These are phyloP conservation scores for Sporothrix mexicana DNA, from an alignment of 2,329 filamentous ascomycete species.

Conservation along the genomic window DNA sequence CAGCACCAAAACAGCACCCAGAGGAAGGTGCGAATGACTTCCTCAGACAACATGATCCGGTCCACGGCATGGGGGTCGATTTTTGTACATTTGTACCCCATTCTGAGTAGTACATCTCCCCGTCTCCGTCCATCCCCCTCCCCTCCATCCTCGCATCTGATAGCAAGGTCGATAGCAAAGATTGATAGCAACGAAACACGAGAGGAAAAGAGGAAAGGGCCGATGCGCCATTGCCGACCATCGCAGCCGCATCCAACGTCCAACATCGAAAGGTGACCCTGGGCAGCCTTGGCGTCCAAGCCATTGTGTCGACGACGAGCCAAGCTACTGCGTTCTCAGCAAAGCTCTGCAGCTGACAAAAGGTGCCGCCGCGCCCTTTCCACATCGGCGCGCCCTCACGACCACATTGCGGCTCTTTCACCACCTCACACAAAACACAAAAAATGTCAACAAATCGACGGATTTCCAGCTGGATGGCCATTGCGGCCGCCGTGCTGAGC, in stretches of 20 bases:
- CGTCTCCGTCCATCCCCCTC: not conserved
- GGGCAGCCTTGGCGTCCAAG: not conserved
- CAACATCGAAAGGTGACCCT: not conserved
- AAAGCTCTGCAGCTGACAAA: constrained; percentile 5
- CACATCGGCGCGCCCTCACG: not conserved
- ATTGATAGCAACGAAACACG: constrained; percentile 10
- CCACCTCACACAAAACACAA: not conserved
- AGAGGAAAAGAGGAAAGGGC: not conserved
- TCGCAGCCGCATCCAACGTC: not conserved
- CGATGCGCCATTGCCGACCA: not conserved
- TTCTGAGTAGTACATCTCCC: not conserved
- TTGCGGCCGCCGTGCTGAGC: not conserved
- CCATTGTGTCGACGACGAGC: no score
- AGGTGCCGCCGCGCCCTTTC: not conserved
- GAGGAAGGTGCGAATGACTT: constrained; percentile 8
- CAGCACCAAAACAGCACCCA: not conserved
- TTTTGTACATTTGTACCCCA: not conserved
- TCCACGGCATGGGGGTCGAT: not conserved
- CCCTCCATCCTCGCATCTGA: not conserved
- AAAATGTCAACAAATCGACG: not conserved
- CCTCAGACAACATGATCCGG: constrained; percentile 6
- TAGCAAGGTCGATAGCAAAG: constrained; percentile 23
- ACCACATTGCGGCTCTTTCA: not conserved
- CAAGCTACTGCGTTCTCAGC: not conserved
- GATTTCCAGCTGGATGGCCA: not conserved